Evolutionary conservation across 2,329 filamentous ascomycete genomes (phyloP), one percentile per base, ranked within the genome.

Genomic region (Aureobasidium pullulans): DNA sequence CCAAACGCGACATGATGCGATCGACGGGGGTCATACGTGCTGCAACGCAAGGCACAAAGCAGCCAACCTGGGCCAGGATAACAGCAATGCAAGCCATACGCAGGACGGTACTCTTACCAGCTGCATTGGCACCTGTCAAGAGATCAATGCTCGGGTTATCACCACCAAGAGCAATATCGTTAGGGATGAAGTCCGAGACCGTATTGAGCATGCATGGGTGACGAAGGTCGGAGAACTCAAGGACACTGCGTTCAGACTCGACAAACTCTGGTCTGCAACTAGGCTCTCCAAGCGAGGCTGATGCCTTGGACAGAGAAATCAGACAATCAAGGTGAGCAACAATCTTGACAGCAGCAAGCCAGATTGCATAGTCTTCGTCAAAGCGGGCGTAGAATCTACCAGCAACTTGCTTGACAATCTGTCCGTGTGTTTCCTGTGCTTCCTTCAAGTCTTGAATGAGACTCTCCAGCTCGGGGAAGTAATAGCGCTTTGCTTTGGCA

Each of bases 51-150:
- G 94, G 94, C 1, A 99, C 84, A 66, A 96, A 88, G 72, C 93
- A 96, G 59, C 94, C 94, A 32, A 99, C 88, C 70, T 99, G 94
- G 0, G 94, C 94, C 84, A 99, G 92, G 66, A 99, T 97, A 52
- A 96, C 93, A 0, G 94, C 94, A 49, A 94, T 85, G 68, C 94
- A 99, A 2, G 93, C 95, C 94, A 97, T 97, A 69, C 94, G 85
- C 34, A 99, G 81, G 44, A 99, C 84, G 1, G 94, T 99, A 1
- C 94, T 97, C 76, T 99, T 99, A 70, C 94, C 94, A 50, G 94
- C 94, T 8, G 94, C 94, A 69, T 99, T 99, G 62, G 94, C 94
- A 70, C 94, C 94, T 1, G 94, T 99, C 40, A 99, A 82, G 32
- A 99, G 79, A 66, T 89, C 91, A 66, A 99, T 93, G 67, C 93